Evolutionary conservation across 495 filamentous ascomycete species (phyloP).

Genomic region (Daldinia vernicosa): DNA sequence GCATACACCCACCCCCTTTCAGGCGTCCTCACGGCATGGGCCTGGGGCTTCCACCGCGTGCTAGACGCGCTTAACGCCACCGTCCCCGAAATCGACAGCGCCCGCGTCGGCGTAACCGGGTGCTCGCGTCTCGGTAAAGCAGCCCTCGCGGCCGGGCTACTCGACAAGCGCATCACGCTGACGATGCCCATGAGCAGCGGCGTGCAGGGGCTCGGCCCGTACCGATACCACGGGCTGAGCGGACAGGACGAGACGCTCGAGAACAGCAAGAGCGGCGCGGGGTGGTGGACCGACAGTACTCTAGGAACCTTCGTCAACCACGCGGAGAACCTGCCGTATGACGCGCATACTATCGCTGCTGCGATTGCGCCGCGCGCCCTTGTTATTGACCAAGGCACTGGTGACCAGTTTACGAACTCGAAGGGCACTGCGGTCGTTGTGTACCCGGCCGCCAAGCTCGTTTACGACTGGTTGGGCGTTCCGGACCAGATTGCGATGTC

Average conservation of each 20-base stretch:
- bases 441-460: constrained; percentile 61
- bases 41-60: constrained; percentile 63
- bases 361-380: constrained; percentile 63
- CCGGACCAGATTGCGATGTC: constrained; percentile 60
- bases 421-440: constrained; percentile 60
- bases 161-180: constrained; percentile 62
- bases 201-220: constrained; percentile 62
- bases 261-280: constrained; percentile 63
- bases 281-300: constrained; percentile 61
- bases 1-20: neutral
- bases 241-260: constrained; percentile 64
- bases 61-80: constrained; percentile 61
- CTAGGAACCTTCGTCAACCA: constrained; percentile 61
- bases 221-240: constrained; percentile 60
- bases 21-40: constrained; percentile 63
- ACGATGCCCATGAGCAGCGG: constrained; percentile 66
- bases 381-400: constrained; percentile 59
- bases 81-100: constrained; percentile 59
- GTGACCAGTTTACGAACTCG: constrained; percentile 60
- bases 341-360: constrained; percentile 63
- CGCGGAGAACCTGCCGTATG: constrained; percentile 58
- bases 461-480: constrained; percentile 62
- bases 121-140: constrained; percentile 63
- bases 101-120: constrained; percentile 60
- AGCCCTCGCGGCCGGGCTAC: constrained; percentile 60